phyloP scores from a whole-genome alignment of 495 filamentous ascomycete genomes.

The Aspergillus asperescens region DNA sequence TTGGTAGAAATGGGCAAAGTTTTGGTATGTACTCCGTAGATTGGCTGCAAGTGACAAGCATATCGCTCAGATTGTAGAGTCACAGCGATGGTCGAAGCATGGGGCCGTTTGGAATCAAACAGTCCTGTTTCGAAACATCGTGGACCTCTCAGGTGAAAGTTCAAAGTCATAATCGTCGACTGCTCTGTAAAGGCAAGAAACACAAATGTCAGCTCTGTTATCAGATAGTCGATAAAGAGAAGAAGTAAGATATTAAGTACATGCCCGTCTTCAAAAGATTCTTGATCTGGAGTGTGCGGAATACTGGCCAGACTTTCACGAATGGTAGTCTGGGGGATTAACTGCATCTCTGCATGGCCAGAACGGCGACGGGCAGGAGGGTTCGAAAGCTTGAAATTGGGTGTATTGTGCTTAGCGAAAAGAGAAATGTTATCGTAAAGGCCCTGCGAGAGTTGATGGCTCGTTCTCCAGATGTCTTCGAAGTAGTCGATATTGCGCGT shows the following conservation, averaged over 20 bases:
- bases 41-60: neutral
- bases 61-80: neutral
- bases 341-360: conserved; percentile 2
- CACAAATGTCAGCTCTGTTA: neutral
- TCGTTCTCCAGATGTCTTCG: conserved; percentile 16
- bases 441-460: conserved; percentile 4
- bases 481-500: conserved; percentile 19
- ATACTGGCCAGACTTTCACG: neutral
- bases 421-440: conserved; percentile 10
- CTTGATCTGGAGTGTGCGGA: neutral
- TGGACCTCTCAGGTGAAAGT: neutral
- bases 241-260: neutral
- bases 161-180: neutral
- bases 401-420: neutral
- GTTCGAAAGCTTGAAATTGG: neutral
- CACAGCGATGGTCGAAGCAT: too few species aligned
- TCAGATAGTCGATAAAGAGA: neutral
- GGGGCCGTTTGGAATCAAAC: neutral
- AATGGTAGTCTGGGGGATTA: conserved; percentile 1
- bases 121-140: neutral
- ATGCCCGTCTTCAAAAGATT: neutral
- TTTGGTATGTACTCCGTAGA: neutral
- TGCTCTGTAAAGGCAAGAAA: neutral
- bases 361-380: conserved; percentile 8
- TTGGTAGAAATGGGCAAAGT: neutral